Conservation (phyloP, 306 rosid species). For the Gastrolobium bilobum region DNA sequence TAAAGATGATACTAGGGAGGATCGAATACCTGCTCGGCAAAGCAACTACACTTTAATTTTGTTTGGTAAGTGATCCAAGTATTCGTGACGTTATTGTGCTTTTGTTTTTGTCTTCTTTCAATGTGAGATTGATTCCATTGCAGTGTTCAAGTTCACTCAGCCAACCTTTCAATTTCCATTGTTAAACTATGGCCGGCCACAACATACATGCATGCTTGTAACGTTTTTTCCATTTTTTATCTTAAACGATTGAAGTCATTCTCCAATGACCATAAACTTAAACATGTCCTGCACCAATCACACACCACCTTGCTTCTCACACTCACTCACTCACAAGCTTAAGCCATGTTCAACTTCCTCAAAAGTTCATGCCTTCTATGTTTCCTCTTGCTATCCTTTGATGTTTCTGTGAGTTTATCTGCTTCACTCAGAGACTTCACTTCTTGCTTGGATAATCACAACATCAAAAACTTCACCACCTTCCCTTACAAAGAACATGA, state of each 20-base stretch:
- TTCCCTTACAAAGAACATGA: constrained; percentile 47
- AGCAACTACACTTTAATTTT: neutral
- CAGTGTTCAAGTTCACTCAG: constrained; percentile 38
- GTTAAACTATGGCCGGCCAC: constrained; percentile 63
- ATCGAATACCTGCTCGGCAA: no score
- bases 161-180: constrained; percentile 39
- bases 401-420: constrained; percentile 44
- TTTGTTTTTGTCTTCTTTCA: constrained; percentile 45
- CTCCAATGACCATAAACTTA: constrained; percentile 43
- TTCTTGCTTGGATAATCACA: constrained; percentile 63
- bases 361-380: constrained; percentile 29
- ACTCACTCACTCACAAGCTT: constrained; percentile 47
- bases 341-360: constrained; percentile 48
- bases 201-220: constrained; percentile 36
- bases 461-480: constrained; percentile 67
- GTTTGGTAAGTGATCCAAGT: neutral
- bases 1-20: no score
- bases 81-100: constrained; percentile 8
- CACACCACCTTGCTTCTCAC: constrained; percentile 47
- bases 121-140: constrained; percentile 5
- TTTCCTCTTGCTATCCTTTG: constrained; percentile 43
- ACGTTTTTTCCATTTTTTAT: constrained; percentile 56
- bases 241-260: constrained; percentile 49
- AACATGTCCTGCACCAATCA: constrained; percentile 39
- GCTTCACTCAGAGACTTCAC: constrained; percentile 44